Evolutionary conservation across 306 rosid species (phyloP), one percentile per base, ranked within the genome.

Genomic region (Fagus sylvatica): DNA sequence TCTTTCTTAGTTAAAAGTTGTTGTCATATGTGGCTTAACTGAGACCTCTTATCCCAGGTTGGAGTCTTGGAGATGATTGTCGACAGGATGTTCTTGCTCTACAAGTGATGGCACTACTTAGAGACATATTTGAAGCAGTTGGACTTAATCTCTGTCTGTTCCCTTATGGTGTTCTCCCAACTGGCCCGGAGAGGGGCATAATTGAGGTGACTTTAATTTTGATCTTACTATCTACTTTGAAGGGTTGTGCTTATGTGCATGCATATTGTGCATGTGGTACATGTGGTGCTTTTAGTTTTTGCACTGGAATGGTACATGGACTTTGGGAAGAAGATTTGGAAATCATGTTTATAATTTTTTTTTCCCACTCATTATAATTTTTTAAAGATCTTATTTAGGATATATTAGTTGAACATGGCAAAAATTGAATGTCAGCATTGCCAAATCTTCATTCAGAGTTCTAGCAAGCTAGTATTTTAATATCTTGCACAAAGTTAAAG

Each of bases 11-110:
- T 55, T 46, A 9, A 70, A 22, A 10, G 28, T 60, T 74, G 59
- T 83, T 33, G 51, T 46, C 51, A 16, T 75, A 76, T 83, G 69
- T 76, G 74, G 76, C 69, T 80, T 88, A 62, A 86, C 74, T 33
- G 16, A 62, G 73, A 73, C 79, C 62, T 83, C 43, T 83, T 82
- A 13, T 84, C 83, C 34, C 73, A 92, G 99, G 98, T n/a, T n/a
- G n/a, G n/a, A n/a, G n/a, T n/a, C n/a, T 92, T 76, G 99, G 99
- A 88, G 99, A 95, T 84, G 99, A 95, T 86, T 95, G 99, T 85
- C 90, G 99, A 75, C 99, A 95, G 88, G 99, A 95, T 83, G 97
- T 95, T 81, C 98, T 95, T 78, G 99, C 99, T 79, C 97, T 95
- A 85, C 99, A 95, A 93, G 98, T 95, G 77, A 95, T 95, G 80